Conservation (phyloP, 768 basidiomycete species). For the Leccinum uliginosum region DNA sequence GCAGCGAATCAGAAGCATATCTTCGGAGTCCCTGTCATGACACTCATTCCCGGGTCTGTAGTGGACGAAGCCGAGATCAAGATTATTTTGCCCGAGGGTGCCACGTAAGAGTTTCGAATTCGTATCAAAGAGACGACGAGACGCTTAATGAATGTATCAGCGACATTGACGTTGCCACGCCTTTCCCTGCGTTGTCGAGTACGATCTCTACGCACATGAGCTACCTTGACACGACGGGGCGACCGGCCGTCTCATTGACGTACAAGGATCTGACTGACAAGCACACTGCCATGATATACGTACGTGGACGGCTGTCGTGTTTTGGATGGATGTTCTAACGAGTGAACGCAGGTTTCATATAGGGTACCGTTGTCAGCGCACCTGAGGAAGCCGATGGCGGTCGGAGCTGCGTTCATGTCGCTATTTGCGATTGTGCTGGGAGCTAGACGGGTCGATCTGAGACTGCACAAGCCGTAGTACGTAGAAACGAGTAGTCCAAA, state of each 20-base stretch:
- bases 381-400: conserved; percentile 80
- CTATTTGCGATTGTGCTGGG: conserved; percentile 52
- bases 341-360: conserved; percentile 72
- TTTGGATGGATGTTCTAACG: conserved; percentile 7
- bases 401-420: conserved; percentile 63
- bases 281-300: conserved; percentile 78
- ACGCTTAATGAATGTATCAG: conserved; percentile 38
- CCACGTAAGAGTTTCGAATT: conserved; percentile 58
- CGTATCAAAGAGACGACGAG: not conserved
- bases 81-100: conserved; percentile 91
- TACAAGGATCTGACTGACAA: conserved; percentile 75
- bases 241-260: conserved; percentile 69
- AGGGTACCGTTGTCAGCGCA: conserved; percentile 76
- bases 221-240: conserved; percentile 89
- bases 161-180: conserved; percentile 68
- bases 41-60: conserved; percentile 71
- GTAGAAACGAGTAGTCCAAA: not conserved
- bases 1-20: conserved; percentile 60
- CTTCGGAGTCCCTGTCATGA: conserved; percentile 83
- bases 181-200: conserved; percentile 71
- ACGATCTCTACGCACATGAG: conserved; percentile 66
- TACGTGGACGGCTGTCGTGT: conserved; percentile 39
- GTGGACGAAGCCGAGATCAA: conserved; percentile 75
- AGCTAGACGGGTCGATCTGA: conserved; percentile 49
- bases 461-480: conserved; percentile 41